phyloP scores from a whole-genome alignment of 2,329 filamentous ascomycete genomes.

The Colletotrichum lentis region DNA sequence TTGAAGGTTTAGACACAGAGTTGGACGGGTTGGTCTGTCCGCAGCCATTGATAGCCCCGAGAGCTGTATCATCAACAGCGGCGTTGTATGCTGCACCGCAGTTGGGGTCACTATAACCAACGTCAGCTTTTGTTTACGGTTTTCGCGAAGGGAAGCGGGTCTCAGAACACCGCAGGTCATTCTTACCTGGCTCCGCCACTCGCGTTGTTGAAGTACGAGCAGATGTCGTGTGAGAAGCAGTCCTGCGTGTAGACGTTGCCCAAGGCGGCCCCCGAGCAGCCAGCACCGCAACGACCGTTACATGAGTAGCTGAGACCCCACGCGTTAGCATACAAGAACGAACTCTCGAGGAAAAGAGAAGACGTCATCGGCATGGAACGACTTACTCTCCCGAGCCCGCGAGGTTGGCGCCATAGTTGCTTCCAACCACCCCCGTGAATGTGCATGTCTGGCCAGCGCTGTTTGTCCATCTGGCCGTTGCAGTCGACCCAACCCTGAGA shows the following conservation, averaged over 20 bases:
- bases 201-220: conserved; percentile 59
- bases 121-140: conserved; percentile 7
- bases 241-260: conserved; percentile 61
- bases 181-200: conserved; percentile 55
- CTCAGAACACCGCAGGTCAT: background rate
- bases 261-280: conserved; percentile 53
- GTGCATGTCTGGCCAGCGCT: conserved; percentile 52
- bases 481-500: conserved; percentile 50
- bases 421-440: conserved; percentile 55
- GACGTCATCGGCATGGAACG: too few relatives aligned
- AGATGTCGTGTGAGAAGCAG: conserved; percentile 60
- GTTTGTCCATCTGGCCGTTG: conserved; percentile 58
- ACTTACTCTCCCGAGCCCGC: conserved; percentile 54
- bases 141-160: background rate
- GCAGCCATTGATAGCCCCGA: conserved; percentile 49
- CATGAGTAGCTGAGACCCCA: conserved; percentile 53
- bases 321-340: background rate
- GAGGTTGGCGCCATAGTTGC: conserved; percentile 56
- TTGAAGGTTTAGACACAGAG: conserved; percentile 42
- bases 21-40: conserved; percentile 48
- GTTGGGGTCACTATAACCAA: conserved; percentile 52
- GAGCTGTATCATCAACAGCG: conserved; percentile 54
- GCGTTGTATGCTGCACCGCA: conserved; percentile 55
- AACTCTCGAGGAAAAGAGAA: background rate
- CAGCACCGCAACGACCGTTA: conserved; percentile 58